Base-by-base conservation (phyloP, 1,139 yeast genomes). In the Geotrichum macrosporum region DNA sequence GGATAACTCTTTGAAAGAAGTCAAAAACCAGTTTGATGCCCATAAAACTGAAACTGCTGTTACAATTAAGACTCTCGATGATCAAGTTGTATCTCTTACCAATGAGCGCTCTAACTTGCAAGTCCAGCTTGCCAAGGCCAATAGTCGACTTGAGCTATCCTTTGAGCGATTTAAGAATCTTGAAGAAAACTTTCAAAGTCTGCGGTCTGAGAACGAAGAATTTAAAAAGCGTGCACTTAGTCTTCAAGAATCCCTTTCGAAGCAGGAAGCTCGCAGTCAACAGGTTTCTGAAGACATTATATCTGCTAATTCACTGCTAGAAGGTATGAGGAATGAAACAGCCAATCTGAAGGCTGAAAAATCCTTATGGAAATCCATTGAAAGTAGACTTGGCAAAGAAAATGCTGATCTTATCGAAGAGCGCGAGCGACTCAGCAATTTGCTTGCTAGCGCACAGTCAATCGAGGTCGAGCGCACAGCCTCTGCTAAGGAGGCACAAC, bases 391-490 rank as follows among this genome's bases (percentile, higher is more conserved):
- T 44, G 66, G 74, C 29, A 68, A 68, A 21, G 89, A 84, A 51
- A 72, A 79, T 42, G 66, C 69, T 3, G 75, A 71, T 32, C 68
- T 84, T 50, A 68, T 73, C 44, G 71, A 72, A 6, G 95, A 86
- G 58, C 80, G 80, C 57, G 65, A 73, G 9, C 75, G 78, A 46
- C 69, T 86, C 39, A 80, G 74, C 54, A 75, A 76, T 4, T 69
- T 81, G 52, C 72, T 84, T 12, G 63, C 75, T 18, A 83, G 76
- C 57, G 67, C 84, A 47, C 89, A 84, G 62, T 35, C 42, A n/a
- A 16, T 42, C 13, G 77, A 81, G 46, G 73, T 72, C 47, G 94
- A 84, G 59, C 73, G 89, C 46, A 84, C 82, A 48, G 59, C 69
- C 0, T 68, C 77, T 10, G 72, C 75, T 38, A 63, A 68, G 21